Base-by-base conservation (phyloP, 306 rosid species). In the Lathyrus sativus region DNA sequence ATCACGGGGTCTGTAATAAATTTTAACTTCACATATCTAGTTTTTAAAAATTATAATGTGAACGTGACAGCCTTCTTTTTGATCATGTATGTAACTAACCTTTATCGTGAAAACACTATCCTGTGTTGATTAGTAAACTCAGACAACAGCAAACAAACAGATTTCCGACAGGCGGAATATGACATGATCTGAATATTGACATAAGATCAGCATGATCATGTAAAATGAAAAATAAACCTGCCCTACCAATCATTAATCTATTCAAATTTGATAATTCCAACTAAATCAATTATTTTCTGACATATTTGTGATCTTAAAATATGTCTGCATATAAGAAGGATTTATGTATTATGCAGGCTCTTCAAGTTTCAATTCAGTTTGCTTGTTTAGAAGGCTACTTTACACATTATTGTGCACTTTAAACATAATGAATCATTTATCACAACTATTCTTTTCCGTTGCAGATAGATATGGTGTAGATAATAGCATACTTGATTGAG, bases 1-100 rank as follows among this genome's bases (percentile, higher is more conserved):
- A 44, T 35, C 15, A 51, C 11, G 10, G 31, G 60, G 19, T 22
- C 17, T 51, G 28, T 13, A 51, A 59, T 58, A 50, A 46, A 46
- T 57, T 77, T 46, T 50, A 29, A 72, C 44, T 29, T 42, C 15
- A 60, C 53, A 62, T 54, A 74, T 55, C 35, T 56, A 53, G 65
- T 9, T 67, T 38, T 38, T 11, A 17, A 64, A 62, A 24, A 46
- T 66, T 59, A 53, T 45, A 14, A 50, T 26, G 9, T 13, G 57
- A 39, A 50, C 26, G 22, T 13, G 50, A 39, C 45, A 44, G 19
- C 43, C 42, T 66, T 64, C 39, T 26, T 9, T 24, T 64, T 29
- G 18, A 9, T 24, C 45, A 26, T 55, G 22, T 3, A 71, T 59
- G 59, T 11, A 60, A 78, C 68, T 29, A 71, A 65, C 61, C 12